Conservation (phyloP, 164 flowering plant species). For the Tinospora cordifolia region DNA sequence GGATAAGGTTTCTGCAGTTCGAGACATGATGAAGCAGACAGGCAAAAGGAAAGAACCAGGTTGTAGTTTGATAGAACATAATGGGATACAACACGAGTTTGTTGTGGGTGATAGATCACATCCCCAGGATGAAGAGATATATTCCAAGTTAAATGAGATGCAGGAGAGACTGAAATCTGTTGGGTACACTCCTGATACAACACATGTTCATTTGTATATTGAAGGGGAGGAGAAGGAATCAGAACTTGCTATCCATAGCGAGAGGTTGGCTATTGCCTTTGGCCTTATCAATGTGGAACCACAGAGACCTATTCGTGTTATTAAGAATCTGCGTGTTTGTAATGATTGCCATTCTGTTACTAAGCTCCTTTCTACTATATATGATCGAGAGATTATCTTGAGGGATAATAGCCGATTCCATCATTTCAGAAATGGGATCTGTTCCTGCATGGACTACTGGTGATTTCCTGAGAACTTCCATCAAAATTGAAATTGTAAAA, state of each 20-base stretch:
- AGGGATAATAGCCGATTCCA: constrained; percentile 24
- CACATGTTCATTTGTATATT: constrained; percentile 16
- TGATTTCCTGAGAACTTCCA: not conserved
- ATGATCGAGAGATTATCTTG: constrained; percentile 17
- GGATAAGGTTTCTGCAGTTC: constrained; percentile 14
- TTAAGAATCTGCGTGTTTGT: constrained; percentile 25
- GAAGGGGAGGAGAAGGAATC: constrained; percentile 21
- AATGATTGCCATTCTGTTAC: constrained; percentile 23
- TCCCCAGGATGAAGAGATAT: constrained; percentile 14
- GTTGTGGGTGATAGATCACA: constrained; percentile 17
- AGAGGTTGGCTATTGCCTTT: constrained; percentile 21
- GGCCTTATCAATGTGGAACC: constrained; percentile 15
- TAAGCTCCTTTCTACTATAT: constrained; percentile 18
- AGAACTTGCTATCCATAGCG: constrained; percentile 20
- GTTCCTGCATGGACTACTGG: constrained; percentile 24
- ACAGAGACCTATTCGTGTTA: constrained; percentile 12
- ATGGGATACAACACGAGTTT: constrained; percentile 13
- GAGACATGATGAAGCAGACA: constrained; percentile 16
- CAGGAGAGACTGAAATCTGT: constrained; percentile 12
- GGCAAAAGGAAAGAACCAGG: constrained; percentile 21
- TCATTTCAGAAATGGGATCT: constrained; percentile 22
- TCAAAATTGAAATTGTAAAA: too few species aligned
- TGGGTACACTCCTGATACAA: constrained; percentile 19
- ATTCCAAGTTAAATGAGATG: constrained; percentile 21
- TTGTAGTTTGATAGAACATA: constrained; percentile 15